Base-by-base conservation (phyloP, 1,139 yeast genomes). In the Scheffersomyces insectosa region DNA sequence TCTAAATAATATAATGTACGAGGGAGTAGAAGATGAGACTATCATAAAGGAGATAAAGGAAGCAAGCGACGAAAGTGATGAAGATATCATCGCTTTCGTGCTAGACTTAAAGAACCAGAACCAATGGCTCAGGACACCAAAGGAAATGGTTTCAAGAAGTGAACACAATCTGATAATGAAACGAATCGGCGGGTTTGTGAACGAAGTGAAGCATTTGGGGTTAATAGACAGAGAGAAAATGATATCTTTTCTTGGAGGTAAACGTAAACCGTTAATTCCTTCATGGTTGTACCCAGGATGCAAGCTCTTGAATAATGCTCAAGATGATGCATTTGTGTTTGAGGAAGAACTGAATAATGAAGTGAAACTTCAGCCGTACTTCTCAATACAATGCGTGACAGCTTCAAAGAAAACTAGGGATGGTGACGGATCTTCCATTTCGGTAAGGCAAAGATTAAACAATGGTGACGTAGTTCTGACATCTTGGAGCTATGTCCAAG, bases 281-380 rank as follows among this genome's bases (percentile, higher is more conserved):
- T 53, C 76, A 7, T 89, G 95, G 95, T 67, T 80, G 5, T 82
- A 82, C 44, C 95, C 95, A 0, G 82, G 80, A 0, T 59, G 67
- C 51, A 66, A 9, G 68, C 0, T 47, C 47, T 6, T 57, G 54
- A 33, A 46, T 55, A 3, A 62, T 31, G 20, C 11, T 31, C 7
- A 15, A 14, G 34, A 31, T 14, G 20, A 12, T 7, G 33, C 16
- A n/a, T 14, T 31, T 14, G 34, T 31, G n/a, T 31, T 31, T 8
- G 34, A 31, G 14, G 34, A 31, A 11, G 12, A 8, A n/a, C 10
- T 11, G 10, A 12, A 3, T 11, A 12, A 31, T 31, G 13, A 5
- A 14, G 20, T 20, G 4, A 31, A 13, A 14, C 11, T 23, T 9
- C 25, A 20, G 25, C 25, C 25, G 5, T 48, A 39, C 28, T 55